Evolutionary conservation across 768 basidiomycete species (phyloP).

Genomic region (Cantharellus anzutake): DNA sequence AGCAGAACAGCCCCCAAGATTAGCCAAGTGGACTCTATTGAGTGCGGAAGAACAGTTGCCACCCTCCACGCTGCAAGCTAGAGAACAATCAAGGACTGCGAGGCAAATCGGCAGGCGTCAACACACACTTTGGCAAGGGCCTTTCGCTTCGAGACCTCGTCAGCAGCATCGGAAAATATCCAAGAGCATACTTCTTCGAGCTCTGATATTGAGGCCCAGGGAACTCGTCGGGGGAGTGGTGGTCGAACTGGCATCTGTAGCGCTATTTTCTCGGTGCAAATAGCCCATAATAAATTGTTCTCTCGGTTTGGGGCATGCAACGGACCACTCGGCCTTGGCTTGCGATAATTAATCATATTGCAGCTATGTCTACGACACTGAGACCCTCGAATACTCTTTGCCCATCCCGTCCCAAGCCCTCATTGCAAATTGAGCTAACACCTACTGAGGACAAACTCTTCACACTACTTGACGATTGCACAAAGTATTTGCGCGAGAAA

Average conservation of each 20-base stretch:
- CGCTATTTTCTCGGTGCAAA: too few species aligned
- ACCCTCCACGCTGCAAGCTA: slow-evolving; percentile 68
- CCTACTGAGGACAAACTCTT: slow-evolving; percentile 44
- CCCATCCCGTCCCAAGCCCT: neutral
- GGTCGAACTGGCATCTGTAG: too few species aligned
- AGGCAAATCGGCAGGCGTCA: neutral
- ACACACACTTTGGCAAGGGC: slow-evolving; percentile 47
- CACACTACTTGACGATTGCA: slow-evolving; percentile 62
- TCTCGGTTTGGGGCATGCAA: too few species aligned
- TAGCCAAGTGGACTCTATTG: slow-evolving; percentile 52
- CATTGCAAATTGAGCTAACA: neutral
- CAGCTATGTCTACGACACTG: too few species aligned
- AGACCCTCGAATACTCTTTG: neutral
- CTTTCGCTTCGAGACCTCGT: slow-evolving; percentile 30
- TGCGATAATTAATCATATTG: too few species aligned
- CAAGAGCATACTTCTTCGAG: slow-evolving; percentile 58
- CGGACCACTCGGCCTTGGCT: too few species aligned
- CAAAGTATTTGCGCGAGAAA: slow-evolving; percentile 31
- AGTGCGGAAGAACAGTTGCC: slow-evolving; percentile 59
- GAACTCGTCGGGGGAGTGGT: slow-evolving; percentile 52
- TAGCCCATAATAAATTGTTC: too few species aligned
- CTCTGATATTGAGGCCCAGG: slow-evolving; percentile 52
- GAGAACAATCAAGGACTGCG: neutral
- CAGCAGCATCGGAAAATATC: slow-evolving; percentile 50
- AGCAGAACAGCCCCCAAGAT: slow-evolving; percentile 40